Conservation (phyloP, 2,329 filamentous ascomycete species). For the Colletotrichum lindemuthianum region DNA sequence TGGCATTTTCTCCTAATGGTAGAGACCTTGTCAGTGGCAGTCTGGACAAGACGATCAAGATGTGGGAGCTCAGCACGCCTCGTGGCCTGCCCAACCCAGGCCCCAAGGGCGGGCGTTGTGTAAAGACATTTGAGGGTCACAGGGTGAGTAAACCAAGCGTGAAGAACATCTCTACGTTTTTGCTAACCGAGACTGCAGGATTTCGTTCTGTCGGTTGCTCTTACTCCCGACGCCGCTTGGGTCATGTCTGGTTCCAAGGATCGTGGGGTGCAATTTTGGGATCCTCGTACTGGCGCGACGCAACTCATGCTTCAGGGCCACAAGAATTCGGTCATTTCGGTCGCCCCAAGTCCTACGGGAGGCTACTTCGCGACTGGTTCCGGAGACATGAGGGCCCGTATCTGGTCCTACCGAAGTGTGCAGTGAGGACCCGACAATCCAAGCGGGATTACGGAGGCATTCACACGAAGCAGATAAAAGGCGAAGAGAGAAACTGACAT, state of each 20-base stretch:
- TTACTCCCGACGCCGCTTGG: conserved; percentile 94
- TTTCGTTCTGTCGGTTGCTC: conserved; percentile 94
- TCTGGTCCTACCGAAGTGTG: conserved; percentile 81
- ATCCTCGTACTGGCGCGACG: conserved; percentile 89
- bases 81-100: conserved; percentile 73
- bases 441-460: neutral
- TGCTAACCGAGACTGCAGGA: conserved; percentile 64
- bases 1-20: conserved; percentile 94
- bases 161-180: no score
- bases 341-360: conserved; percentile 90
- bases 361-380: conserved; percentile 95
- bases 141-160: conserved; percentile 66
- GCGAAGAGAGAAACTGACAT: neutral
- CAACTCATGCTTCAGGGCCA: conserved; percentile 99
- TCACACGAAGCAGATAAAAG: neutral
- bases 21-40: conserved; percentile 93
- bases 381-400: conserved; percentile 96
- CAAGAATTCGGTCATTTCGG: conserved; percentile 98
- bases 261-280: conserved; percentile 98
- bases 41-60: conserved; percentile 98
- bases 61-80: conserved; percentile 90
- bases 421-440: conserved; percentile 17
- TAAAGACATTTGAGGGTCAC: conserved; percentile 97
- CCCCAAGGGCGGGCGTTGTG: conserved; percentile 88
- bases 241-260: conserved; percentile 98